phyloP scores from a whole-genome alignment of 2,329 filamentous ascomycete species.

The Cladosporium sp. region DNA sequence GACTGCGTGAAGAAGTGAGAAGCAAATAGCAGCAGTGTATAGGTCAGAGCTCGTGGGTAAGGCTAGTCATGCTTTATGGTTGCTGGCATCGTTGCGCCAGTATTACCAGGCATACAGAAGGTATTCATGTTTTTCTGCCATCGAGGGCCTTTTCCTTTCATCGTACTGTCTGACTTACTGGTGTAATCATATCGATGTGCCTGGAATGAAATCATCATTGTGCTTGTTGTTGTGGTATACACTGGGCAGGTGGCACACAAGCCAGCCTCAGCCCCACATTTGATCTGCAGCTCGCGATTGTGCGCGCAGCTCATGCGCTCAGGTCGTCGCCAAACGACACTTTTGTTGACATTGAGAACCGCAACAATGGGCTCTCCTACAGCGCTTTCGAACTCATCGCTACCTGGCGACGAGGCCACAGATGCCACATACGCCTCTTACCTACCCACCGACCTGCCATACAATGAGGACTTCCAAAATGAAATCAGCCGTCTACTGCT shows the following conservation, averaged over 20 bases:
- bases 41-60: conserved; percentile 1
- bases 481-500: conserved; percentile 45
- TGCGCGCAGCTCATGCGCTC: conserved; percentile 1
- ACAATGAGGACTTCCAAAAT: conserved; percentile 50
- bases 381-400: background rate
- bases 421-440: conserved; percentile 40
- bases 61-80: background rate
- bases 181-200: background rate
- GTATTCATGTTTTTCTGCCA: background rate
- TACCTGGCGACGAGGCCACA: background rate
- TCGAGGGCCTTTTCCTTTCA: background rate
- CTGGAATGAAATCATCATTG: background rate
- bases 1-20: conserved; percentile 5
- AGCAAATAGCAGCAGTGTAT: background rate
- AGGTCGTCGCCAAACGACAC: background rate
- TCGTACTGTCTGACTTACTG: background rate
- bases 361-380: conserved; percentile 15
- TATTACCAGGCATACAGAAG: background rate
- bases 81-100: background rate
- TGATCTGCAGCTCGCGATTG: background rate
- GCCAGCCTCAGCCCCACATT: conserved; percentile 10
- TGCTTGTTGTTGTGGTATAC: background rate
- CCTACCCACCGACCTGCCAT: conserved; percentile 47
- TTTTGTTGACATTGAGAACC: background rate
- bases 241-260: background rate